phyloP scores from a whole-genome alignment of 768 basidiomycete genomes.

The Boletellus ananas region DNA sequence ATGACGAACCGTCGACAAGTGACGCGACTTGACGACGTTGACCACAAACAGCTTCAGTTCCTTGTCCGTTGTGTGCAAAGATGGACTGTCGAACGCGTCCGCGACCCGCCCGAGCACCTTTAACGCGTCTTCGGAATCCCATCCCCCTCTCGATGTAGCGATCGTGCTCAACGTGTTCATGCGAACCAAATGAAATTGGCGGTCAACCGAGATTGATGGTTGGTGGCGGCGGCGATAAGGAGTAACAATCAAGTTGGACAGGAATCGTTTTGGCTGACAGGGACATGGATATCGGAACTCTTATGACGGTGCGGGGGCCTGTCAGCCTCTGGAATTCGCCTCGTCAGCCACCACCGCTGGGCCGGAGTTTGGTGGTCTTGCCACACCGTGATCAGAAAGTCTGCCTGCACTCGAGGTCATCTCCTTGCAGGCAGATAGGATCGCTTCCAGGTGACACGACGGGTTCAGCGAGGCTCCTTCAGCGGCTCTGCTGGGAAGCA shows the following conservation, averaged over 20 bases:
- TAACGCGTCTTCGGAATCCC: constrained; percentile 13
- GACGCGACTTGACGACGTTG: constrained; percentile 23
- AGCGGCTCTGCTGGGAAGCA: too few species aligned
- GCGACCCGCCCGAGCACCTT: constrained; percentile 26
- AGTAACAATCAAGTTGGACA: too few species aligned
- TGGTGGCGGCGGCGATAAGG: not conserved
- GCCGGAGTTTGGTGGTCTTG: too few species aligned
- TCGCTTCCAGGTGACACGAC: too few species aligned
- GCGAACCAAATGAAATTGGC: not conserved
- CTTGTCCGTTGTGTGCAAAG: constrained; percentile 17
- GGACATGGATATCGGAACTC: not conserved
- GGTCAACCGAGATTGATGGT: too few species aligned
- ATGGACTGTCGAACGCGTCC: constrained; percentile 28
- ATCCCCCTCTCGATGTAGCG: not conserved
- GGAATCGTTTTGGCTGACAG: constrained; percentile 4
- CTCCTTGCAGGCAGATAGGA: too few species aligned
- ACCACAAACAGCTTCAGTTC: constrained; percentile 16
- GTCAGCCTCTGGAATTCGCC: constrained; percentile 14
- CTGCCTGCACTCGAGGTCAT: too few species aligned
- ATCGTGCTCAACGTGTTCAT: constrained; percentile 8
- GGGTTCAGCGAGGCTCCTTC: too few species aligned
- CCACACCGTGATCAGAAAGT: too few species aligned
- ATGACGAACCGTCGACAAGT: constrained; percentile 18
- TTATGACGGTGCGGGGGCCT: constrained; percentile 3
- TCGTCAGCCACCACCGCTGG: constrained; percentile 9